phyloP scores from a whole-genome alignment of 2,329 filamentous ascomycete genomes.

The Colletotrichum magnum region DNA sequence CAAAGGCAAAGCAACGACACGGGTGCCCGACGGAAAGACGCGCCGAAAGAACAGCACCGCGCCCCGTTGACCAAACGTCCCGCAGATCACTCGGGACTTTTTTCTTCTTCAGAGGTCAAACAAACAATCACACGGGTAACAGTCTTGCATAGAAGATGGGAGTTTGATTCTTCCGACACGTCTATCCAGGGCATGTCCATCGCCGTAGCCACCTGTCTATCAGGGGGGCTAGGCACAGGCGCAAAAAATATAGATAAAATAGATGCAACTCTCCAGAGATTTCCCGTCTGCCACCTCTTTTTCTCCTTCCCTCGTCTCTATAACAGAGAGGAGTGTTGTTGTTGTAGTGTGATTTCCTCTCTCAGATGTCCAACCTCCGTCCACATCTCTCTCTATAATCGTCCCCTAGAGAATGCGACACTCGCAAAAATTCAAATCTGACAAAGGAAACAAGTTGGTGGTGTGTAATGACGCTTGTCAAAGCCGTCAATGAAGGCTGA shows the following conservation, averaged over 20 bases:
- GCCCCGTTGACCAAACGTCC: too few relatives aligned
- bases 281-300: constrained; percentile 12
- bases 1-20: too few relatives aligned
- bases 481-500: constrained; percentile 16
- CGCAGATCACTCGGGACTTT: too few relatives aligned
- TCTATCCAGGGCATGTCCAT: constrained; percentile 25
- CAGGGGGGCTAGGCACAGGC: constrained; percentile 18
- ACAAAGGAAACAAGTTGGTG: constrained; percentile 40
- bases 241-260: constrained; percentile 10
- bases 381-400: constrained; percentile 18
- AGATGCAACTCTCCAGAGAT: constrained; percentile 21
- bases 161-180: constrained; percentile 38
- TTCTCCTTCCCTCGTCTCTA: constrained; percentile 8
- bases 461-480: constrained; percentile 8
- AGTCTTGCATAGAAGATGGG: constrained; percentile 36
- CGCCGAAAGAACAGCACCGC: not conserved
- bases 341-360: not conserved
- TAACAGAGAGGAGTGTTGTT: not conserved
- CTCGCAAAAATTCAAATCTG: not conserved
- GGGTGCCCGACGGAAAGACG: too few relatives aligned
- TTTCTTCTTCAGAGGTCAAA: too few relatives aligned
- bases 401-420: constrained; percentile 4
- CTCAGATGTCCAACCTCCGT: not conserved
- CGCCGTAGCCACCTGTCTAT: constrained; percentile 23
- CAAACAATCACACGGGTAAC: not conserved